Conservation (phyloP, 2,329 filamentous ascomycete genomes). For the Ophiostoma angusticollis region DNA sequence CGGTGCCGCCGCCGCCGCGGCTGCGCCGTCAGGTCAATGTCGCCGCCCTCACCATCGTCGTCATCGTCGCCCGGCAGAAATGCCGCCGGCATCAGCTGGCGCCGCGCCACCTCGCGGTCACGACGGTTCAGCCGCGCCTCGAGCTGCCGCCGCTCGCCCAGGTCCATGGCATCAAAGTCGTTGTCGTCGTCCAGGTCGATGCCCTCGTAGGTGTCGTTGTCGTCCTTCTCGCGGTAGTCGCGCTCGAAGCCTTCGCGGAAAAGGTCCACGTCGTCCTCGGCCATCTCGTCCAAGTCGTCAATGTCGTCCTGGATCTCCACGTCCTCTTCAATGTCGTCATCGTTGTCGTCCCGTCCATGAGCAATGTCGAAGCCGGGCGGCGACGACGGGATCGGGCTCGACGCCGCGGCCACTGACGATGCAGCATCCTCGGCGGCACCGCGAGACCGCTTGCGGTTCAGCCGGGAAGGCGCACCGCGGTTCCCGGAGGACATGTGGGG, state of each 20-base stretch:
- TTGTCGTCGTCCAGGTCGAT: constrained; percentile 66
- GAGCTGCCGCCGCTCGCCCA: constrained; percentile 53
- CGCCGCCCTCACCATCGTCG: constrained; percentile 75
- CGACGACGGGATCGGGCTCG: constrained; percentile 56
- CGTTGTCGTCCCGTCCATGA: constrained; percentile 49
- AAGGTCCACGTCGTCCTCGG: constrained; percentile 68
- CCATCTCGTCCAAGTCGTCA: constrained; percentile 68
- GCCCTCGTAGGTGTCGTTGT: constrained; percentile 56
- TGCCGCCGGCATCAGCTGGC: constrained; percentile 55
- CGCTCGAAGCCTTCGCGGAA: constrained; percentile 62
- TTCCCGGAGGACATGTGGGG: constrained; percentile 74
- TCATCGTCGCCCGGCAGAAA: constrained; percentile 75
- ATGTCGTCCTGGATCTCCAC: constrained; percentile 59
- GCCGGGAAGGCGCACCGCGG: constrained; percentile 46
- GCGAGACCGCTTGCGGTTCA: constrained; percentile 43
- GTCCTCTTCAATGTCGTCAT: constrained; percentile 61
- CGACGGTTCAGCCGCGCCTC: constrained; percentile 62
- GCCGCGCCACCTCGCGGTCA: constrained; percentile 57
- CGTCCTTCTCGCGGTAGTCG: constrained; percentile 55
- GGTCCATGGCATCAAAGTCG: constrained; percentile 58
- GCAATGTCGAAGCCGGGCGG: constrained; percentile 51
- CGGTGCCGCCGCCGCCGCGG: constrained; percentile 73
- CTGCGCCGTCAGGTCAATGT: constrained; percentile 73
- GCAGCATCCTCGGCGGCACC: constrained; percentile 36
- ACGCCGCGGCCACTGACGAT: constrained; percentile 38